A percentile compares a stretch with the other conserved stretches of the same genome.
Conservation (phyloP, 2,329 filamentous ascomycete genomes). For the Escovopsis sp. region DNA sequence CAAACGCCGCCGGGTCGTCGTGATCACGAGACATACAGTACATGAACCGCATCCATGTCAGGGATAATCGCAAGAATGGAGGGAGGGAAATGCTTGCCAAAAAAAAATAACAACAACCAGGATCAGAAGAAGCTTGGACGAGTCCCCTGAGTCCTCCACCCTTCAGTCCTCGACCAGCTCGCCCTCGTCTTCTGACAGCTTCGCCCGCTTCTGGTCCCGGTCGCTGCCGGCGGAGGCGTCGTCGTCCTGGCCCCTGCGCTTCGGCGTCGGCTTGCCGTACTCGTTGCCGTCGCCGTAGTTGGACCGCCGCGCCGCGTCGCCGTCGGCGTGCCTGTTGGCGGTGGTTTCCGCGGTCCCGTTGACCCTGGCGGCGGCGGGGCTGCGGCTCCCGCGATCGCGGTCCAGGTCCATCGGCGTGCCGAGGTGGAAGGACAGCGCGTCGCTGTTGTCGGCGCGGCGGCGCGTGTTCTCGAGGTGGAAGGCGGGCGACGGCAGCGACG, state of each 20-base stretch:
- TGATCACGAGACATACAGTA: too few relatives aligned
- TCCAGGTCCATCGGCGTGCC: conserved; percentile 34
- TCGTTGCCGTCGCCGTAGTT: conserved; percentile 13
- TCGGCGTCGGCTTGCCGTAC: conserved; percentile 22
- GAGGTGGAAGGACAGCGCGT: conserved; percentile 30
- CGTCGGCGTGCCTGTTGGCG: conserved; percentile 12
- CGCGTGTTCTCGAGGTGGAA: conserved; percentile 42
- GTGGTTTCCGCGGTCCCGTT: conserved; percentile 28
- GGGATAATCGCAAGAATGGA: too few relatives aligned
- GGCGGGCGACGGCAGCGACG: conserved; percentile 35
- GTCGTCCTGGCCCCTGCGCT: conserved; percentile 26
- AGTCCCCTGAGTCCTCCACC: too few relatives aligned
- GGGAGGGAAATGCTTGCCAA: too few relatives aligned
- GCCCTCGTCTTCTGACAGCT: conserved; percentile 32
- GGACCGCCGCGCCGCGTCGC: conserved; percentile 22
- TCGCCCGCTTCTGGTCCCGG: conserved; percentile 27
- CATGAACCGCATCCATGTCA: too few relatives aligned
- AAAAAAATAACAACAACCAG: too few relatives aligned
- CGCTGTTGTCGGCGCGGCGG: conserved; percentile 29
- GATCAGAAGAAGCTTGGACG: too few relatives aligned
- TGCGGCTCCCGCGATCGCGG: conserved; percentile 33
- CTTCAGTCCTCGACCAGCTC: conserved; percentile 25
- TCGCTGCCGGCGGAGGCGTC: conserved; percentile 17
- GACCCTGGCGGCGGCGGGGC: conserved; percentile 21
- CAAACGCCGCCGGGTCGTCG: too few relatives aligned